Conservation (phyloP, 176 grass and related monocot genomes). For the Paspalum notatum region DNA sequence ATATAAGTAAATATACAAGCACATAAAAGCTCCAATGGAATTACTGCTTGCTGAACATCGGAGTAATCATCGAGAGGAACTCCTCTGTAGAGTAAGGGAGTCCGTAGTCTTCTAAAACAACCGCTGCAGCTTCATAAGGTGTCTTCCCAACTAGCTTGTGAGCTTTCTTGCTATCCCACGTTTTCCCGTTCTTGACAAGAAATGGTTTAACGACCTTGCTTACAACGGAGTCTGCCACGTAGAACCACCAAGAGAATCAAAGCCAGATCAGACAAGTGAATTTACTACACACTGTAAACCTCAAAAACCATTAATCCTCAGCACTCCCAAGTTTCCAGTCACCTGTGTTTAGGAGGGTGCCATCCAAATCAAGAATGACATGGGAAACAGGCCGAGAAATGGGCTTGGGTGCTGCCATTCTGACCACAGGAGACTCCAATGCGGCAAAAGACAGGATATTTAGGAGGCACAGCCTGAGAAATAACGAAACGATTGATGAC, state of each 20-base stretch:
- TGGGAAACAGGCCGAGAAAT: constrained; percentile 55
- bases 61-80: constrained; percentile 69
- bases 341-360: constrained; percentile 94
- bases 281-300: background rate
- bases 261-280: constrained; percentile 7
- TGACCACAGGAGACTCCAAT: constrained; percentile 33
- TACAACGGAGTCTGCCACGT: constrained; percentile 65
- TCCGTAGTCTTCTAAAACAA: constrained; percentile 78
- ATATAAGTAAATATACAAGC: constrained; percentile 11
- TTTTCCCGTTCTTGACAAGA: constrained; percentile 75
- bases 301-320: background rate
- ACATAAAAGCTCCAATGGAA: constrained; percentile 27
- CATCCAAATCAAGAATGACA: constrained; percentile 95
- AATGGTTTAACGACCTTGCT: constrained; percentile 70
- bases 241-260: constrained; percentile 30
- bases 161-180: constrained; percentile 76
- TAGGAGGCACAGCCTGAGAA: constrained; percentile 52
- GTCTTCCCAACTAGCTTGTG: constrained; percentile 76
- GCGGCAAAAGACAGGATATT: constrained; percentile 38
- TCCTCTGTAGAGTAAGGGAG: constrained; percentile 86
- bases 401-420: constrained; percentile 66
- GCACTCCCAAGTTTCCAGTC: constrained; percentile 6
- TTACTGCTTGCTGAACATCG: constrained; percentile 84
- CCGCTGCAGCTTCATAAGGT: constrained; percentile 71
- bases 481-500: background rate